Evolutionary conservation across 2,329 filamentous ascomycete species (phyloP).

Genomic region (Stachybotrys chlorohalonatus): DNA sequence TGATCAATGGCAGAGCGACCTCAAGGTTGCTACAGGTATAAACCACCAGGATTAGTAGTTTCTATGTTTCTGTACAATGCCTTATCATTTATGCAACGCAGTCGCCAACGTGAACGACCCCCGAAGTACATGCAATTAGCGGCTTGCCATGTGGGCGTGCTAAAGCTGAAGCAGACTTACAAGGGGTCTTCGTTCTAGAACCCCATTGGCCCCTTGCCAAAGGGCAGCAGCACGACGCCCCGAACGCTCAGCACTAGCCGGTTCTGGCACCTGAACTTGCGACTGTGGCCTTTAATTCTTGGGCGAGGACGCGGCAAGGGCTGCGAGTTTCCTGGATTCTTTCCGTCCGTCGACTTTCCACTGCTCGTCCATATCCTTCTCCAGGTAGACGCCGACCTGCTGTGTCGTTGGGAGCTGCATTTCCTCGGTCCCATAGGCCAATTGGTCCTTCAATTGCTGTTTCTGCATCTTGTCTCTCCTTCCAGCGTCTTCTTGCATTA

Average conservation of each 20-base stretch:
- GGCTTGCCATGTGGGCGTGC: too few relatives aligned
- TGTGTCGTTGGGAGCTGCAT: neutral
- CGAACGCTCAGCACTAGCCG: neutral
- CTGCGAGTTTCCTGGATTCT: too few relatives aligned
- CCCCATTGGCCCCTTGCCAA: neutral
- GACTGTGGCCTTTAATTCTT: slow-evolving; percentile 24
- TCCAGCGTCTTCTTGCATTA: neutral
- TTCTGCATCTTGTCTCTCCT: neutral
- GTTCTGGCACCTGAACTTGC: slow-evolving; percentile 14
- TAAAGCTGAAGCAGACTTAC: too few relatives aligned
- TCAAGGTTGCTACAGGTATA: too few relatives aligned
- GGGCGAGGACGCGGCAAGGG: neutral
- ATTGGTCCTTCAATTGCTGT: neutral
- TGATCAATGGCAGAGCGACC: too few relatives aligned
- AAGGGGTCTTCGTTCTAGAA: neutral
- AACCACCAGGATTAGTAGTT: too few relatives aligned
- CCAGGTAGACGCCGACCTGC: neutral
- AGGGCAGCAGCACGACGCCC: neutral
- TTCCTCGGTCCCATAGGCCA: neutral
- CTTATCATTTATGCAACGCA: too few relatives aligned
- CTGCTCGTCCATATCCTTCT: too few relatives aligned
- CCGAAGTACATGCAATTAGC: too few relatives aligned
- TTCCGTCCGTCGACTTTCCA: too few relatives aligned
- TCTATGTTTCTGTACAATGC: too few relatives aligned
- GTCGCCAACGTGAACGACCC: too few relatives aligned